Base-by-base conservation (phyloP, 2,329 filamentous ascomycete species). In the Aspergillus sp. region DNA sequence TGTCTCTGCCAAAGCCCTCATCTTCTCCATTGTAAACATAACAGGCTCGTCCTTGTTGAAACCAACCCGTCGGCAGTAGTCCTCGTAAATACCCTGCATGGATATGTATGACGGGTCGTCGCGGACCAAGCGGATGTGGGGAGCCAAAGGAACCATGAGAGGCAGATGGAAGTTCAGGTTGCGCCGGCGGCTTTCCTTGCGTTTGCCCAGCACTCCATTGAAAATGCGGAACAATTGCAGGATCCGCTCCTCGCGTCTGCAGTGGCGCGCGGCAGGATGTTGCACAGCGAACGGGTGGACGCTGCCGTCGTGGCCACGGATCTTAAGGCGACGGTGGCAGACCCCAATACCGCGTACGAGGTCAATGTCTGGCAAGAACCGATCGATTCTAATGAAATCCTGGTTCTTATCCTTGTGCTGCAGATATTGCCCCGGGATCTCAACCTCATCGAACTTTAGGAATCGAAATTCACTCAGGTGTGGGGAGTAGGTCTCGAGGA, bases 331-430 rank as follows among this genome's bases (percentile, higher is more conserved):
- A 33, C 95, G 87, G 75, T 98, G 93, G 51, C 93, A 98, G 31
- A 93, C 89, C 55, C 92, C 92, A 66, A 96, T 91, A 9, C 89
- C 91, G 55, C 95, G 88, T 43, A 99, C 90, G 52, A 98, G 83
- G 66, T 99, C 93, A 19, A 99, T 92, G 64, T 95, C 90, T 9
- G 96, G 93, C 67, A 99, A 78, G 84, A 99, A 99, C 23, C 93
- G 89, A 73, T 99, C 96, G 64, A 99, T 98, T 46, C 93, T 89
- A 64, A 99, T 89, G 72, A 99, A 99, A 73, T 99, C 95, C 68
- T 96, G 92, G 74, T 99, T 99, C 84, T 98, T 99, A 69, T 99
- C 96, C 75, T 95, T 96, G 78, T 97, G 95, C 71, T 96, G 88
- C 62, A 97, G 80, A 74, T 99, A 99, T 73, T 99, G 95, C 0